Evolutionary conservation across 768 basidiomycete genomes (phyloP).

Genomic region (Phanerochaete sordida): DNA sequence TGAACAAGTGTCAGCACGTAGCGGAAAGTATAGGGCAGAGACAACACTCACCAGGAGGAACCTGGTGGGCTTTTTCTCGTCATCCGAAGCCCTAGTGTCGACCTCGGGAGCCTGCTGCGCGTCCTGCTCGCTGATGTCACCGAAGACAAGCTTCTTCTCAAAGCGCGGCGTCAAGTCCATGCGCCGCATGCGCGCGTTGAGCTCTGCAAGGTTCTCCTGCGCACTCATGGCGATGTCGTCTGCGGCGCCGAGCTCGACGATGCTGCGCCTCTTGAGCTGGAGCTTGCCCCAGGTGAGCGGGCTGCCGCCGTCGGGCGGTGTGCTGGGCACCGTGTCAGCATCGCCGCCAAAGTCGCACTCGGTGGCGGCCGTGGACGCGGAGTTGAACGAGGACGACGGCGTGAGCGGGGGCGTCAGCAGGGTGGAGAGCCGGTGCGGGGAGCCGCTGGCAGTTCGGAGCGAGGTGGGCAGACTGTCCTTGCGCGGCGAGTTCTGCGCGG

Average conservation of each 20-base stretch:
- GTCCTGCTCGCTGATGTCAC: not conserved
- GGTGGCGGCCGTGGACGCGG: conserved; percentile 30
- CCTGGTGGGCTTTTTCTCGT: not conserved
- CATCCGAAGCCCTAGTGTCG: not conserved
- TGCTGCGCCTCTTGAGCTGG: not conserved
- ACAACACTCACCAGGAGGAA: not conserved
- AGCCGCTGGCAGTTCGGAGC: conserved; percentile 9
- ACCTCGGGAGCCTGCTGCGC: not conserved
- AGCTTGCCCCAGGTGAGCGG: conserved; percentile 2
- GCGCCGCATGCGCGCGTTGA: not conserved
- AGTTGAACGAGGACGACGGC: conserved; percentile 54
- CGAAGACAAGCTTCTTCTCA: conserved; percentile 2
- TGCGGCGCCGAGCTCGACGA: not conserved
- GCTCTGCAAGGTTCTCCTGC: not conserved
- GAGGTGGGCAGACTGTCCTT: conserved; percentile 9
- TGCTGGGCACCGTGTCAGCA: conserved; percentile 12
- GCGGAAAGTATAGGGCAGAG: not conserved
- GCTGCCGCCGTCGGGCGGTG: conserved; percentile 16
- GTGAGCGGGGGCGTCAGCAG: conserved; percentile 65
- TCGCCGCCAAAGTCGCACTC: conserved; percentile 22
- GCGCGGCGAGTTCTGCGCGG: conserved; percentile 16
- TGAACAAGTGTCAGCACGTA: not conserved
- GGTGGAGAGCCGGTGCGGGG: conserved; percentile 21
- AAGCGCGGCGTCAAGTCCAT: not conserved
- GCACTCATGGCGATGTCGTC: conserved; percentile 5